A percentile compares a stretch with the other conserved stretches of the same genome.
These are phyloP conservation scores for Aspergillus fumigatus DNA, from an alignment of 2,329 filamentous ascomycete species.

Conservation along the genomic window DNA sequence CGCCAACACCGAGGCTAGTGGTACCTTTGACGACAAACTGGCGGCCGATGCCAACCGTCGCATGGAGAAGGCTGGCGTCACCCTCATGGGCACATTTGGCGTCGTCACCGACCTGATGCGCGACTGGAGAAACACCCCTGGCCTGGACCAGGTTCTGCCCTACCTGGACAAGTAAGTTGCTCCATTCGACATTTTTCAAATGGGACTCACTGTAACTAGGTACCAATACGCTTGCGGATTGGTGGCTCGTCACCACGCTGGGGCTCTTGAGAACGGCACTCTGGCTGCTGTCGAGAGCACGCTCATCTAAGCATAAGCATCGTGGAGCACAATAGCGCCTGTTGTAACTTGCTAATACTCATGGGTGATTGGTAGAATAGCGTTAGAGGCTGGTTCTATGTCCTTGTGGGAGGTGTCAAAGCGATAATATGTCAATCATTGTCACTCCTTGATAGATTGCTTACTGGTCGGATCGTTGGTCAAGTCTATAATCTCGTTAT, in stretches of 20 bases:
- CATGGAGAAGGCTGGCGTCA: slow-evolving; percentile 64
- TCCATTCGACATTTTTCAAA: neutral
- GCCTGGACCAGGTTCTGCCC: slow-evolving; percentile 54
- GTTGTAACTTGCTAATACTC: too few relatives aligned
- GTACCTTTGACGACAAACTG: slow-evolving; percentile 51
- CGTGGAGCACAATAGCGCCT: too few relatives aligned
- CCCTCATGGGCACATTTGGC: slow-evolving; percentile 49
- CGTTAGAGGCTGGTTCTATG: too few relatives aligned
- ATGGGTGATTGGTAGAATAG: too few relatives aligned
- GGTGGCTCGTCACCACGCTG: slow-evolving; percentile 58
- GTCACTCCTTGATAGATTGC: too few relatives aligned
- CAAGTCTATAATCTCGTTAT: neutral
- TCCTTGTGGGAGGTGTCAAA: too few relatives aligned
- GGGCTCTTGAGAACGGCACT: slow-evolving; percentile 57
- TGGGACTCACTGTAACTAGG: slow-evolving; percentile 6
- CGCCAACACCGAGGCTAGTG: slow-evolving; percentile 67
- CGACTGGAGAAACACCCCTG: slow-evolving; percentile 60
- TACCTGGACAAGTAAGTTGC: slow-evolving; percentile 51
- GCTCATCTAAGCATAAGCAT: slow-evolving; percentile 15
- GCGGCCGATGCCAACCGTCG: slow-evolving; percentile 59
- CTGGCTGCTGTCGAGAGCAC: slow-evolving; percentile 51
- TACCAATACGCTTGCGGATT: slow-evolving; percentile 58
- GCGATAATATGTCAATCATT: too few relatives aligned
- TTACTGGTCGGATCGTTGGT: too few relatives aligned
- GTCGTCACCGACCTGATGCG: slow-evolving; percentile 67